Conservation (phyloP, 1,284 basidiomycete genomes). For the Hypsizygus ulmarius region DNA sequence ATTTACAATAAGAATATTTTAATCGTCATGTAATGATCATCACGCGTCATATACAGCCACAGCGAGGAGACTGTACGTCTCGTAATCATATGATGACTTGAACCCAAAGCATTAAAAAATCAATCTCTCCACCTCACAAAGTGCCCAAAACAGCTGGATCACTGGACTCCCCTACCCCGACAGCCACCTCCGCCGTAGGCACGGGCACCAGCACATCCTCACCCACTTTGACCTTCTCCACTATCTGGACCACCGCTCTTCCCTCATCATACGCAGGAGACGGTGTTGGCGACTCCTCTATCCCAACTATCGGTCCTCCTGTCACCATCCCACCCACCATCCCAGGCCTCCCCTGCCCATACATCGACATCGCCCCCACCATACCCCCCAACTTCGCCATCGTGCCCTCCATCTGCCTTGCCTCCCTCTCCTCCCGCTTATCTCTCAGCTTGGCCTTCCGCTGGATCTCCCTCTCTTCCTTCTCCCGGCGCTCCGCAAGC, state of each 20-base stretch:
- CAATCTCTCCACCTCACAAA: no score
- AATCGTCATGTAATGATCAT: no score
- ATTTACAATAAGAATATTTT: no score
- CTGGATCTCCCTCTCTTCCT: constrained; percentile 26
- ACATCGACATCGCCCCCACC: constrained; percentile 12
- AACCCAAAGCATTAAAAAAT: no score
- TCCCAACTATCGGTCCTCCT: neutral
- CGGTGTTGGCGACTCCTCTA: constrained; percentile 9
- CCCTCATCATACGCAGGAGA: constrained; percentile 13
- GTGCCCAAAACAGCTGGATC: no score
- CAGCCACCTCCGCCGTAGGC: neutral
- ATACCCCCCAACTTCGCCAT: constrained; percentile 19
- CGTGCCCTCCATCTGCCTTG: constrained; percentile 20
- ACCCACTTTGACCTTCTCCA: neutral
- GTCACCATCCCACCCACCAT: constrained; percentile 5
- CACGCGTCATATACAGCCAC: no score
- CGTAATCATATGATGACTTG: no score
- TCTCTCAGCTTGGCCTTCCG: constrained; percentile 27
- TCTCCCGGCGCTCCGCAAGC: constrained; percentile 29
- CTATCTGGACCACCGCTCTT: neutral
- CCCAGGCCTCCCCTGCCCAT: constrained; percentile 2
- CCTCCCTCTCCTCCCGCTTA: constrained; percentile 26
- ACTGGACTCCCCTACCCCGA: no score
- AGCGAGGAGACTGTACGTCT: no score
- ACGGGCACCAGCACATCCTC: neutral